These are phyloP conservation scores for Xylariaceae sp. DNA, from an alignment of 2,329 filamentous ascomycete species.

Conservation along the genomic window DNA sequence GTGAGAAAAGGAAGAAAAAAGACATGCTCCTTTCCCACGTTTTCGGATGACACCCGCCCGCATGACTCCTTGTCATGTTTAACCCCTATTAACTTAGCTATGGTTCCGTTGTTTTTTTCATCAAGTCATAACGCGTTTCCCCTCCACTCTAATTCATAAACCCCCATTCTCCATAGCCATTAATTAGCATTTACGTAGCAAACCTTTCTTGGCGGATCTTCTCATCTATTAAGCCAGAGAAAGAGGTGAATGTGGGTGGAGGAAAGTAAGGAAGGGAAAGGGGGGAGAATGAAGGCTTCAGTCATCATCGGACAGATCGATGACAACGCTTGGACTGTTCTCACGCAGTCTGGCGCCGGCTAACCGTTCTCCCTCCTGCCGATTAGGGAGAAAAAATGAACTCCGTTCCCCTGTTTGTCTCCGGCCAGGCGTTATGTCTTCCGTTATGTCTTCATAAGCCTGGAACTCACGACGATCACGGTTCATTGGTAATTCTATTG, in stretches of 20 bases:
- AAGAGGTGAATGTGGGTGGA: too few species aligned
- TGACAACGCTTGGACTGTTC: slow-evolving; percentile 4
- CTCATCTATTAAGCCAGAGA: too few species aligned
- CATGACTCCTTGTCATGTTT: too few species aligned
- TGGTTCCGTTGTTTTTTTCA: too few species aligned
- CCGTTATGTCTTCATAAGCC: neutral
- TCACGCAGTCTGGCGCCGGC: slow-evolving; percentile 7
- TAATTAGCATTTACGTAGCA: too few species aligned
- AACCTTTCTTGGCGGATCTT: too few species aligned
- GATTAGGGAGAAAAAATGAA: slow-evolving; percentile 7
- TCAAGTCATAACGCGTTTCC: too few species aligned
- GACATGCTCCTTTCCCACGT: too few species aligned
- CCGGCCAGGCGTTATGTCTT: neutral
- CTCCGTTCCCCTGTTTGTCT: slow-evolving; percentile 7
- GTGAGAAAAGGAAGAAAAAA: too few species aligned
- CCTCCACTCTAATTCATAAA: neutral
- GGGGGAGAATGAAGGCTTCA: neutral
- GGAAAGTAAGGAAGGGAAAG: neutral
- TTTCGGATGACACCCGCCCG: too few species aligned
- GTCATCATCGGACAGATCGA: slow-evolving; percentile 16
- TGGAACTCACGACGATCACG: neutral
- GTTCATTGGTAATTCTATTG: slow-evolving; percentile 9
- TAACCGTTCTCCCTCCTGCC: slow-evolving; percentile 10
- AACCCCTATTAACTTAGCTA: too few species aligned
- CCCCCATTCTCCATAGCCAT: neutral